Percentiles rank a stretch among this genome's conserved stretches.
These are phyloP conservation scores for Neoarthrinium moseri DNA, from an alignment of 2,329 filamentous ascomycete species.

Conservation along the genomic window DNA sequence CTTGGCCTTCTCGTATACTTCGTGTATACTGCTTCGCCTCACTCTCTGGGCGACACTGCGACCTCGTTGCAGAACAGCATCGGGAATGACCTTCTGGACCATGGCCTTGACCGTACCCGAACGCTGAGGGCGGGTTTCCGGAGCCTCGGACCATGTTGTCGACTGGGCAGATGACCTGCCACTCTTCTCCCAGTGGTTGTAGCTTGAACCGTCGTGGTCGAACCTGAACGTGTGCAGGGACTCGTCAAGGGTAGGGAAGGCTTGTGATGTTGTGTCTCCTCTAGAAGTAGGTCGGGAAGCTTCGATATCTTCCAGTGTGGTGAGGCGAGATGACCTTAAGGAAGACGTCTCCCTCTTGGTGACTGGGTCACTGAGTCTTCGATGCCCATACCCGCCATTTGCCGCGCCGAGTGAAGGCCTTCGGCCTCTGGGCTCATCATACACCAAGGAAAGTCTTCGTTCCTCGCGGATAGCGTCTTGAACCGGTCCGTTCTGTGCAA, in stretches of 20 bases:
- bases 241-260: not conserved
- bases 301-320: not conserved
- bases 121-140: not conserved
- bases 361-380: not conserved
- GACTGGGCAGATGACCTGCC: not conserved
- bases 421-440: no score
- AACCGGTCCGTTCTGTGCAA: not conserved
- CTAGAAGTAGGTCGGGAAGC: not conserved
- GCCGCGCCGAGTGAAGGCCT: not conserved
- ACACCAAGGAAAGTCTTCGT: no score
- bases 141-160: not conserved
- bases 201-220: not conserved
- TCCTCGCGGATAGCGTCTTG: not conserved
- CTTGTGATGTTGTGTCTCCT: not conserved
- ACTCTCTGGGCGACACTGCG: constrained; percentile 2
- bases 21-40: constrained; percentile 8
- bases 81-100: not conserved
- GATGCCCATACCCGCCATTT: not conserved
- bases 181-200: not conserved
- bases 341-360: not conserved
- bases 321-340: not conserved
- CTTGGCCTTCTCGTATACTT: constrained; percentile 17
- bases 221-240: not conserved
- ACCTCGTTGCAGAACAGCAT: not conserved
- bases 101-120: constrained; percentile 6